Conservation (phyloP, 495 filamentous ascomycete genomes). For the Aspergillus avenaceus region DNA sequence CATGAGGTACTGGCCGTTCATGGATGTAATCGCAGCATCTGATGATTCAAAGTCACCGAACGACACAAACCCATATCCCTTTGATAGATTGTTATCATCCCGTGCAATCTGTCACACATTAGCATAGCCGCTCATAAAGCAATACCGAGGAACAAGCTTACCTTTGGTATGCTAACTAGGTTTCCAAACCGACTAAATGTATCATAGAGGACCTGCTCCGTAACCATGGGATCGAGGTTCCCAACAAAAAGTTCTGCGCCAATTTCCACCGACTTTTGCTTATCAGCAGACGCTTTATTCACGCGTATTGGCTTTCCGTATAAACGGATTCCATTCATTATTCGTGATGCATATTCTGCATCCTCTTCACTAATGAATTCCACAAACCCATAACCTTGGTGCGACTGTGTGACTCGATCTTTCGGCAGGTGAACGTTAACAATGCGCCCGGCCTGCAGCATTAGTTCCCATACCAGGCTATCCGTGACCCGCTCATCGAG, state of each 20-base stretch:
- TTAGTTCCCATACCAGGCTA: slow-evolving; percentile 91
- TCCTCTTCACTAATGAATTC: slow-evolving; percentile 96
- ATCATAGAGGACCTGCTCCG: slow-evolving; percentile 95
- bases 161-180: slow-evolving; percentile 78
- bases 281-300: slow-evolving; percentile 95
- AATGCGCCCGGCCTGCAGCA: slow-evolving; percentile 94
- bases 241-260: slow-evolving; percentile 97
- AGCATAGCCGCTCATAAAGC: not conserved
- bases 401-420: slow-evolving; percentile 91
- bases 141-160: slow-evolving; percentile 15
- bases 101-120: slow-evolving; percentile 62
- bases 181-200: slow-evolving; percentile 93
- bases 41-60: slow-evolving; percentile 93
- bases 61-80: slow-evolving; percentile 95
- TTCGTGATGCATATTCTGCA: slow-evolving; percentile 92
- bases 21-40: slow-evolving; percentile 83
- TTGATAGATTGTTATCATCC: slow-evolving; percentile 85
- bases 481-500: slow-evolving; percentile 94
- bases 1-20: slow-evolving; percentile 96
- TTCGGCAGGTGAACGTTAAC: slow-evolving; percentile 97
- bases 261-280: slow-evolving; percentile 93
- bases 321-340: slow-evolving; percentile 92
- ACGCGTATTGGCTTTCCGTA: slow-evolving; percentile 95
- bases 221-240: slow-evolving; percentile 90
- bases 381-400: slow-evolving; percentile 98